A percentile compares a stretch with the other conserved stretches of the same genome.
Conservation (phyloP, 352 stramenopile genomes). For the Globisporangium nunn region DNA sequence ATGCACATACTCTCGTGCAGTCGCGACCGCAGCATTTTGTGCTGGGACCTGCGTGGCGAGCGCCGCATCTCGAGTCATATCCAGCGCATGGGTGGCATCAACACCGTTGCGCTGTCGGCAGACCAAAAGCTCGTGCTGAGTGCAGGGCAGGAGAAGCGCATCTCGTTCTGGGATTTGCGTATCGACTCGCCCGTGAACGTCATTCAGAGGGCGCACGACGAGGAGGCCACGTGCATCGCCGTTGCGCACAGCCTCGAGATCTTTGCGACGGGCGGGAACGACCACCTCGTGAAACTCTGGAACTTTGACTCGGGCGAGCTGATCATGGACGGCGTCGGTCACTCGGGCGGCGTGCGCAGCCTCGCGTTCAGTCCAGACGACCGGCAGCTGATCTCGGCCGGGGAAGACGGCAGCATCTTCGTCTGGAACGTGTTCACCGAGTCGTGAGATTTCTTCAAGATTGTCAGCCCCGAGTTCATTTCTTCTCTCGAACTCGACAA, state of each 20-base stretch:
- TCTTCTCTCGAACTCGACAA: too few species aligned
- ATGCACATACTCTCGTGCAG: constrained; percentile 85
- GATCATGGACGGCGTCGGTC: constrained; percentile 66
- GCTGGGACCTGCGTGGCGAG: constrained; percentile 90
- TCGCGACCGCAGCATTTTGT: constrained; percentile 87
- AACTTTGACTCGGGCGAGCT: constrained; percentile 49
- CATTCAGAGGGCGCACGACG: constrained; percentile 68
- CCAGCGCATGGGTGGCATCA: constrained; percentile 92
- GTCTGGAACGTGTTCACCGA: constrained; percentile 89
- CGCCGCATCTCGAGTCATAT: constrained; percentile 82
- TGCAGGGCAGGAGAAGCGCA: constrained; percentile 89
- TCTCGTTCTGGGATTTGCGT: constrained; percentile 90
- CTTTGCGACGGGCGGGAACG: constrained; percentile 86
- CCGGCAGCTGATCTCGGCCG: constrained; percentile 86
- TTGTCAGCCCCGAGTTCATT: too few species aligned
- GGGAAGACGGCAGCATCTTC: constrained; percentile 89
- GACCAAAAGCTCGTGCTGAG: constrained; percentile 89
- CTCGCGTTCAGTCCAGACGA: constrained; percentile 88
- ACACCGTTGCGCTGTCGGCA: constrained; percentile 81
- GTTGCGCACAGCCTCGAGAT: constrained; percentile 77
- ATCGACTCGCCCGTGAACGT: constrained; percentile 77
- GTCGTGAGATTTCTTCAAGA: neutral
- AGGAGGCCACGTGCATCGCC: constrained; percentile 87
- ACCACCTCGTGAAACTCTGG: constrained; percentile 87
- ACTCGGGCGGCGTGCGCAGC: constrained; percentile 69